These are phyloP conservation scores for Mycena polygramma DNA, from an alignment of 768 basidiomycete species.

Conservation along the genomic window DNA sequence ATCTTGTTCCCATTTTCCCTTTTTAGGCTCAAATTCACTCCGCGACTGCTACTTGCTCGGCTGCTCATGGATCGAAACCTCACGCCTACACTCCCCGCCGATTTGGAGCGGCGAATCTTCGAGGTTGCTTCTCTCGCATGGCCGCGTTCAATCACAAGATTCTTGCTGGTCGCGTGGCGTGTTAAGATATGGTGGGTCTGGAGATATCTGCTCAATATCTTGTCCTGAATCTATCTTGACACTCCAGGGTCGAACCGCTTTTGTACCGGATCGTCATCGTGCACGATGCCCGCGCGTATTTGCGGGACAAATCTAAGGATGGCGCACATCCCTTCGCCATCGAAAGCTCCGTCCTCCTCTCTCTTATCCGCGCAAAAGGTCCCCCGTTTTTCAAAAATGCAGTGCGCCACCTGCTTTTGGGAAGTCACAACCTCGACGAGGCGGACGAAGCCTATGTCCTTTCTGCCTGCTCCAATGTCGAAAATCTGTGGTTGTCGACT, in stretches of 20 bases:
- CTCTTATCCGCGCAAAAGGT: not conserved
- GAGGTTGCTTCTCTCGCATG: not conserved
- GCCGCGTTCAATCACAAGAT: not conserved
- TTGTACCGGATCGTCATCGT: too few relatives aligned
- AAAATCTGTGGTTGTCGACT: not conserved
- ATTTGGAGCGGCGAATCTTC: conserved; percentile 37
- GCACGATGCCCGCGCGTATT: too few relatives aligned
- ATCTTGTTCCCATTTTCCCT: too few relatives aligned
- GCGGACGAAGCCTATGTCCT: not conserved
- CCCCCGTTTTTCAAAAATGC: not conserved
- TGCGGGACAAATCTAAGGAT: too few relatives aligned
- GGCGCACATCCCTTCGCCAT: not conserved
- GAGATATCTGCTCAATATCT: too few relatives aligned
- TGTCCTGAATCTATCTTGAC: too few relatives aligned
- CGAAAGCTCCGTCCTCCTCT: not conserved
- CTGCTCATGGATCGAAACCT: too few relatives aligned
- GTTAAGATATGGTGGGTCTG: not conserved
- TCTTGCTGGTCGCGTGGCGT: not conserved
- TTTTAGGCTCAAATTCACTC: too few relatives aligned
- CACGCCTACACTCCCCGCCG: not conserved
- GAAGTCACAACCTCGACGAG: too few relatives aligned
- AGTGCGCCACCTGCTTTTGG: not conserved
- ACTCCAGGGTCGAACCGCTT: too few relatives aligned
- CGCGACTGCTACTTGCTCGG: too few relatives aligned
- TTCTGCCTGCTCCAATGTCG: not conserved